Conservation (phyloP, 768 basidiomycete genomes). For the Podaxis sp. region DNA sequence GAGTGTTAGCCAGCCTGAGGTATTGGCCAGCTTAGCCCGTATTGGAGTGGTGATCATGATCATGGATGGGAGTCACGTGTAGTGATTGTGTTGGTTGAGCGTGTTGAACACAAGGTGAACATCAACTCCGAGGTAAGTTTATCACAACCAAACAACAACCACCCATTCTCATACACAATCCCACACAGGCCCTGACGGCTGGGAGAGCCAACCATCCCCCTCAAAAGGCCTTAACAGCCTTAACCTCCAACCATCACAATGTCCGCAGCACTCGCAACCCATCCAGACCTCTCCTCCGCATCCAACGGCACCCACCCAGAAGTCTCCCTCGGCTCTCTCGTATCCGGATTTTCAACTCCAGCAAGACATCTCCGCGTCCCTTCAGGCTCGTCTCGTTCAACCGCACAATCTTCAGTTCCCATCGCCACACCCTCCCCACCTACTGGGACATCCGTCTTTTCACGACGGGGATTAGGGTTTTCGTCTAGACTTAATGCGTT, state of each 20-base stretch:
- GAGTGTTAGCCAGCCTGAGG: background rate
- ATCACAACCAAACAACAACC: background rate
- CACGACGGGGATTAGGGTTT: slow-evolving; percentile 32
- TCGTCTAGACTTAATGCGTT: slow-evolving; percentile 34
- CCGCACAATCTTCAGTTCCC: slow-evolving; percentile 50
- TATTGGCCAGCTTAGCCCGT: background rate
- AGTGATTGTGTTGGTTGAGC: background rate
- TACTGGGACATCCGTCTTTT: slow-evolving; percentile 24
- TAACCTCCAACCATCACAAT: background rate
- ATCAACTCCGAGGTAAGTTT: background rate
- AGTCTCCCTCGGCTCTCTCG: slow-evolving; percentile 57
- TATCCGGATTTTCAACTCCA: slow-evolving; percentile 53
- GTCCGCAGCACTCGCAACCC: slow-evolving; percentile 10
- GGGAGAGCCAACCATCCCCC: background rate
- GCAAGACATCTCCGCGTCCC: slow-evolving; percentile 41
- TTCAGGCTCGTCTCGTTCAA: slow-evolving; percentile 49
- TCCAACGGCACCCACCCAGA: slow-evolving; percentile 43
- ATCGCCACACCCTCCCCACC: slow-evolving; percentile 51
- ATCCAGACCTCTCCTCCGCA: slow-evolving; percentile 2
- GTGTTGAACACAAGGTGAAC: background rate
- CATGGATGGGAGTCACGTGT: background rate
- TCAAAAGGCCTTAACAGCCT: background rate
- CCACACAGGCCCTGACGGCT: background rate
- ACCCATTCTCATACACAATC: background rate
- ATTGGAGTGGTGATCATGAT: background rate